Percentiles rank a stretch among this genome's conserved stretches.
phyloP scores from a whole-genome alignment of 768 basidiomycete species.

The Tulasnella sp. region DNA sequence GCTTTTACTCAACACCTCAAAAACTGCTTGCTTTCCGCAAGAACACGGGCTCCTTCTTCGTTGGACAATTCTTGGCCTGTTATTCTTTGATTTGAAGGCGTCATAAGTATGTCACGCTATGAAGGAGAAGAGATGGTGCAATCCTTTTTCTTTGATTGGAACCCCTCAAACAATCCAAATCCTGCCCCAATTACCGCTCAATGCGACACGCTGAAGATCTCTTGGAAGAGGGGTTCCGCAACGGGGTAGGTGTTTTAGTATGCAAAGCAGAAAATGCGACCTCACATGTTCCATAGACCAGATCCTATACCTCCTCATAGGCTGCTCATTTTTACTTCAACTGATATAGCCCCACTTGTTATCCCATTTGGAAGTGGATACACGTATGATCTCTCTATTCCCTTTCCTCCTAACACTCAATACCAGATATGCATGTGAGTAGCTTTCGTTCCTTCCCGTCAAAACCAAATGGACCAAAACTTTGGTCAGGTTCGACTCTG shows the following conservation, averaged over 20 bases:
- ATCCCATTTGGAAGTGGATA: slow-evolving; percentile 3
- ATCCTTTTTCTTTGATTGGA: slow-evolving; percentile 12
- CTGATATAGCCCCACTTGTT: slow-evolving; percentile 2
- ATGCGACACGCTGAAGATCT: slow-evolving; percentile 8
- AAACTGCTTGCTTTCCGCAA: no score
- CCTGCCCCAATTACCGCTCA: slow-evolving; percentile 14
- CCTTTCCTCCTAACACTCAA: slow-evolving; percentile 10
- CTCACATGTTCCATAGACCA: slow-evolving; percentile 1
- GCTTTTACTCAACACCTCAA: no score
- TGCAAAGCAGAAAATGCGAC: background rate
- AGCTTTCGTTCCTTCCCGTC: background rate
- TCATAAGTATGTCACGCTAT: no score
- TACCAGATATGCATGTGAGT: slow-evolving; percentile 14
- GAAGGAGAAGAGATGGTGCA: slow-evolving; percentile 7
- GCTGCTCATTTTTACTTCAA: slow-evolving; percentile 9
- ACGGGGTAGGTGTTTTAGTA: slow-evolving; percentile 10
- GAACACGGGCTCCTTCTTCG: no score
- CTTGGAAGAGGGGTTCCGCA: slow-evolving; percentile 8
- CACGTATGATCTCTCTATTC: slow-evolving; percentile 7
- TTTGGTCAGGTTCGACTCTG: slow-evolving; percentile 8
- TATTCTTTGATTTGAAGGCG: no score
- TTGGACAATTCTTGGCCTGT: no score
- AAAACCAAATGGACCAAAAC: no score
- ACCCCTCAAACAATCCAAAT: background rate
- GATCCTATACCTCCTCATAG: slow-evolving; percentile 8